Conservation (phyloP, 2,329 filamentous ascomycete genomes). For the Cladosporium halotolerans region DNA sequence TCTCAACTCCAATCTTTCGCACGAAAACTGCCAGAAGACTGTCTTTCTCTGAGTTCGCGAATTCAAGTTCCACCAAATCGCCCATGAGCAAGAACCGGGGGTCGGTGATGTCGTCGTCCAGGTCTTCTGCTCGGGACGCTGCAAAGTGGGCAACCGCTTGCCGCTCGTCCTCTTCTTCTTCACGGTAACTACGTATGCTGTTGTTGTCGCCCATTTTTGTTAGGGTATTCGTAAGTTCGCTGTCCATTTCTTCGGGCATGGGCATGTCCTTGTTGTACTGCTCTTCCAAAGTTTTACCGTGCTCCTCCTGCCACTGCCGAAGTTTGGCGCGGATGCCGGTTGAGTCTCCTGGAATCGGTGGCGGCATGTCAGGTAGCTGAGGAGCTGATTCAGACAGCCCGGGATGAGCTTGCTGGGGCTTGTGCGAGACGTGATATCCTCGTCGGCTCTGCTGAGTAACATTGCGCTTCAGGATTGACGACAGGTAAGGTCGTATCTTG, state of each 20-base stretch:
- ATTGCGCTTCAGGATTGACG: background rate
- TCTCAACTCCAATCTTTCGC: slow-evolving; percentile 27
- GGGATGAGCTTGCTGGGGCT: background rate
- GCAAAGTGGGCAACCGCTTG: slow-evolving; percentile 18
- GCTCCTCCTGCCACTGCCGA: slow-evolving; percentile 39
- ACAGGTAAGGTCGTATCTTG: too few species aligned
- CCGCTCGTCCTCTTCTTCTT: slow-evolving; percentile 23
- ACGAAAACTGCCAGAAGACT: slow-evolving; percentile 47
- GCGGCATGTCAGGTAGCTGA: background rate
- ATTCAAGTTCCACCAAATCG: slow-evolving; percentile 45
- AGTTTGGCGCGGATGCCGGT: slow-evolving; percentile 32
- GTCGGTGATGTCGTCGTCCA: slow-evolving; percentile 26
- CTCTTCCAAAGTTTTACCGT: slow-evolving; percentile 23
- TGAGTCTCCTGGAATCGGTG: slow-evolving; percentile 8
- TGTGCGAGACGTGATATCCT: background rate
- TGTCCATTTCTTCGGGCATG: slow-evolving; percentile 20
- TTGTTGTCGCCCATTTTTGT: slow-evolving; percentile 27
- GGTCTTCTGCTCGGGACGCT: slow-evolving; percentile 19
- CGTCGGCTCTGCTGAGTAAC: background rate
- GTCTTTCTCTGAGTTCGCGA: slow-evolving; percentile 27
- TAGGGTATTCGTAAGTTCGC: slow-evolving; percentile 24
- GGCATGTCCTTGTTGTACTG: slow-evolving; percentile 11
- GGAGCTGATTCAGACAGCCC: background rate
- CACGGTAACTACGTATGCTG: slow-evolving; percentile 17
- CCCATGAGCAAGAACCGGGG: slow-evolving; percentile 36